Percentiles rank a stretch among this genome's conserved stretches.
phyloP scores from a whole-genome alignment of 192 early-diverging fungal species.

The Mycoemilia scoparia region DNA sequence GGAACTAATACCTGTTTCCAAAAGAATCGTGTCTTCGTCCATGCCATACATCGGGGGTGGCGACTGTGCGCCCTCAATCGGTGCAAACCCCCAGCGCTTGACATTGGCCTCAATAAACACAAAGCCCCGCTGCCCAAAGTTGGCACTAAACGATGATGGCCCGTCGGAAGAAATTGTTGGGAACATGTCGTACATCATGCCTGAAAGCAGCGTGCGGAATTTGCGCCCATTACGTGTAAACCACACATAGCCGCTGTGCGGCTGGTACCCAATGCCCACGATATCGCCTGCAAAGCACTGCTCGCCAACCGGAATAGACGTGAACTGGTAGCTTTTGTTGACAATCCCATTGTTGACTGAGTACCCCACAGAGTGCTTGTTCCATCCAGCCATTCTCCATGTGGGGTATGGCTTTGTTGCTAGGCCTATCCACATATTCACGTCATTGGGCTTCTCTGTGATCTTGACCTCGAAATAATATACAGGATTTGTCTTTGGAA shows the following conservation, averaged over 20 bases:
- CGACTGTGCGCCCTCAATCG: slow-evolving; percentile 41
- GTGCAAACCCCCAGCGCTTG: slow-evolving; percentile 65
- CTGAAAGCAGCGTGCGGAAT: slow-evolving; percentile 47
- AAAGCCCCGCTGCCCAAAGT: slow-evolving; percentile 64
- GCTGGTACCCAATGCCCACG: slow-evolving; percentile 59
- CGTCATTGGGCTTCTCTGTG: slow-evolving; percentile 49
- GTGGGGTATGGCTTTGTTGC: slow-evolving; percentile 56
- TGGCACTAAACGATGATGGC: slow-evolving; percentile 35
- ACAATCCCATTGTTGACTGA: slow-evolving; percentile 42
- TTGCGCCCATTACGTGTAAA: slow-evolving; percentile 59
- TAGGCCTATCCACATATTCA: slow-evolving; percentile 50
- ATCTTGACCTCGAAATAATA: slow-evolving; percentile 74
- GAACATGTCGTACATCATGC: slow-evolving; percentile 53
- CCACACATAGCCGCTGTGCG: slow-evolving; percentile 51
- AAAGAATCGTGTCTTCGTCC: slow-evolving; percentile 46
- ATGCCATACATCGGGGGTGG: slow-evolving; percentile 65
- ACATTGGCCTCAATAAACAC: slow-evolving; percentile 74
- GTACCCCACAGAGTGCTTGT: slow-evolving; percentile 53
- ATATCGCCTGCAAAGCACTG: slow-evolving; percentile 55
- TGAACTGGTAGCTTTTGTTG: slow-evolving; percentile 46
- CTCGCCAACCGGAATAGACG: slow-evolving; percentile 38
- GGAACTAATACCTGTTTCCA: slow-evolving; percentile 11
- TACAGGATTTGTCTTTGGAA: slow-evolving; percentile 60
- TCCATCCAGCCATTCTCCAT: slow-evolving; percentile 58
- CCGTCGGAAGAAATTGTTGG: slow-evolving; percentile 29